These are phyloP conservation scores for Blastomyces emzantsi DNA, from an alignment of 2,329 filamentous ascomycete genomes.

Conservation along the genomic window DNA sequence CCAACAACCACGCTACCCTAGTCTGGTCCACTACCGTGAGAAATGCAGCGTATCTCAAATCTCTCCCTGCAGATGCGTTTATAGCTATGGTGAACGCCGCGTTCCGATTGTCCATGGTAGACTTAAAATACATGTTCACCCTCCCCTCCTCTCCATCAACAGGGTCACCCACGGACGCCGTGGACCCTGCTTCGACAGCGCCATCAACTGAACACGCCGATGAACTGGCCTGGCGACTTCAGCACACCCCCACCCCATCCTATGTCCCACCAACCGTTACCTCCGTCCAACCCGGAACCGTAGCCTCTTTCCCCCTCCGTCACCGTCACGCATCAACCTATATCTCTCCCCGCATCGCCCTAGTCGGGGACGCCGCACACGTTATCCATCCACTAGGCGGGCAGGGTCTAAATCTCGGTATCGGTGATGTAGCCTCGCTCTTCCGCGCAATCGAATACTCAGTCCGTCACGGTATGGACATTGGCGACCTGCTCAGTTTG, in stretches of 20 bases:
- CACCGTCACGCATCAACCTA: slow-evolving; percentile 94
- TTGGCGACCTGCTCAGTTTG: slow-evolving; percentile 67
- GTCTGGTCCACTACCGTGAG: slow-evolving; percentile 91
- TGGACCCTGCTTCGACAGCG: slow-evolving; percentile 12
- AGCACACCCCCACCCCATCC: slow-evolving; percentile 54
- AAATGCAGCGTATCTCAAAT: slow-evolving; percentile 70
- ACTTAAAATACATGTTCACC: slow-evolving; percentile 74
- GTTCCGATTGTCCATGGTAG: slow-evolving; percentile 70
- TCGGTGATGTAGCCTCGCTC: slow-evolving; percentile 77
- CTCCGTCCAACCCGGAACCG: slow-evolving; percentile 64
- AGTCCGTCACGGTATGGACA: slow-evolving; percentile 74
- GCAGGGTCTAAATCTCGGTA: slow-evolving; percentile 87
- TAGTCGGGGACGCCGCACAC: slow-evolving; percentile 91
- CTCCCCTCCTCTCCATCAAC: slow-evolving; percentile 30
- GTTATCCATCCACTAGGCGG: slow-evolving; percentile 91
- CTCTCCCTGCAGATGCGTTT: slow-evolving; percentile 63
- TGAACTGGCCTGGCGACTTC: slow-evolving; percentile 76
- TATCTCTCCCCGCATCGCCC: slow-evolving; percentile 76
- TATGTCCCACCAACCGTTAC: slow-evolving; percentile 57
- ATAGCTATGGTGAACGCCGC: slow-evolving; percentile 85
- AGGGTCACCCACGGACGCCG: slow-evolving; percentile 6
- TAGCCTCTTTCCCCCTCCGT: slow-evolving; percentile 85
- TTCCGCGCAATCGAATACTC: slow-evolving; percentile 65
- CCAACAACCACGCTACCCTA: slow-evolving; percentile 70
- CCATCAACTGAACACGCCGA: slow-evolving; percentile 47